These are phyloP conservation scores for Myotisia sp. DNA, from an alignment of 2,329 filamentous ascomycete species.

Conservation along the genomic window DNA sequence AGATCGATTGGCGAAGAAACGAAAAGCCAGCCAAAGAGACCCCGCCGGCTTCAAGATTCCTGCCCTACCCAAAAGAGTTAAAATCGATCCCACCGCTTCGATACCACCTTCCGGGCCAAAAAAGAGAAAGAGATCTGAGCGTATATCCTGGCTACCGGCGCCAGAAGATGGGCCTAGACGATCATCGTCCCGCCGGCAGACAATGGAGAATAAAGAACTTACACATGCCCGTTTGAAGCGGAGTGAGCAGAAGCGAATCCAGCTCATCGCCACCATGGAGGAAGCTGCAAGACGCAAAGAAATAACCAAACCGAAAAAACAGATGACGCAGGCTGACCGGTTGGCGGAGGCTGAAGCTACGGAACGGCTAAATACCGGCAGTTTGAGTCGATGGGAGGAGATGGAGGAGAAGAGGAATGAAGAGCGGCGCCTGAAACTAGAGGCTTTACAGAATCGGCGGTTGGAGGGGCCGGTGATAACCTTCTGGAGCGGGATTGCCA, in stretches of 20 bases:
- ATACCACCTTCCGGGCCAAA: slow-evolving; percentile 21
- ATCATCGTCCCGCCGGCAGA: slow-evolving; percentile 48
- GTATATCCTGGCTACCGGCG: slow-evolving; percentile 55
- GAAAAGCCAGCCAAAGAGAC: slow-evolving; percentile 43
- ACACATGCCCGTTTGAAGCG: slow-evolving; percentile 36
- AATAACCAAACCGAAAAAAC: slow-evolving; percentile 60
- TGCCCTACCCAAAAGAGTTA: slow-evolving; percentile 52
- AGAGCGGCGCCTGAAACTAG: slow-evolving; percentile 66
- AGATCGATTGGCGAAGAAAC: slow-evolving; percentile 58
- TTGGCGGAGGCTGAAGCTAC: slow-evolving; percentile 68
- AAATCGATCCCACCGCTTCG: slow-evolving; percentile 35
- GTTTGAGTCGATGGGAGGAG: slow-evolving; percentile 83
- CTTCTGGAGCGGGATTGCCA: slow-evolving; percentile 82
- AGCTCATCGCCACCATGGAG: slow-evolving; percentile 43
- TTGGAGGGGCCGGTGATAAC: slow-evolving; percentile 80
- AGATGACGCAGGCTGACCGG: slow-evolving; percentile 76
- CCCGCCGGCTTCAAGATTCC: slow-evolving; percentile 53
- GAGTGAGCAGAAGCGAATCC: slow-evolving; percentile 34
- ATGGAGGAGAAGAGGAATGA: slow-evolving; percentile 80
- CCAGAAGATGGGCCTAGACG: slow-evolving; percentile 47
- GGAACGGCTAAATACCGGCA: slow-evolving; percentile 78
- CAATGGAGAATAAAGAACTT: slow-evolving; percentile 50
- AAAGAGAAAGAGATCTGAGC: slow-evolving; percentile 56
- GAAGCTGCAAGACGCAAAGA: slow-evolving; percentile 49
- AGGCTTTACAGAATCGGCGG: slow-evolving; percentile 73